phyloP scores from a whole-genome alignment of 139 green algal species.

The Monoraphidium neglectum region DNA sequence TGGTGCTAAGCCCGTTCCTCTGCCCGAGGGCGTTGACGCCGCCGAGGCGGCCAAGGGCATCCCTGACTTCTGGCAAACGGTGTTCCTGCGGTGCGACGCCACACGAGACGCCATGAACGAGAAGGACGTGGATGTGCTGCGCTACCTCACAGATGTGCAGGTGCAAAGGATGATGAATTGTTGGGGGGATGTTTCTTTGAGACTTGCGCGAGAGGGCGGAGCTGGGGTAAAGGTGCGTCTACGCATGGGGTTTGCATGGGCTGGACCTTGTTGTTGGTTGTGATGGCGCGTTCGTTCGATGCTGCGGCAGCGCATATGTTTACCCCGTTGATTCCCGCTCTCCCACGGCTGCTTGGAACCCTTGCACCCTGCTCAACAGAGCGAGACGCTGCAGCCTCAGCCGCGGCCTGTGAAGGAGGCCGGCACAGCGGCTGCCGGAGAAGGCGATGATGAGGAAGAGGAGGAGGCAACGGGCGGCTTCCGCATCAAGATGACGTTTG shows the following conservation, averaged over 20 bases:
- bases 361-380: no score
- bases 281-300: background rate
- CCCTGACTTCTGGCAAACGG: conserved; percentile 87
- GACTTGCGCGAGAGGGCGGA: background rate
- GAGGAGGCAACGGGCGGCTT: conserved; percentile 58
- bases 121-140: conserved; percentile 88
- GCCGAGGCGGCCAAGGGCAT: conserved; percentile 68
- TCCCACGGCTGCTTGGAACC: no score
- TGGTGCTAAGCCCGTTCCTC: conserved; percentile 60
- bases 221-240: background rate
- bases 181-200: background rate
- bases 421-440: no score
- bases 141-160: conserved; percentile 79
- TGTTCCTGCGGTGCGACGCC: conserved; percentile 73
- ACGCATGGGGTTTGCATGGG: background rate
- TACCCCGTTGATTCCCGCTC: no score
- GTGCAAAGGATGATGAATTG: conserved; percentile 31
- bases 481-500: conserved; percentile 72
- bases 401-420: conserved; percentile 43
- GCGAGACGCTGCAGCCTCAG: no score
- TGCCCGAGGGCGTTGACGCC: conserved; percentile 42
- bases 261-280: background rate
- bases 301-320: background rate
- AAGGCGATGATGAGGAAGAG: background rate
- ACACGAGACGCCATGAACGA: conserved; percentile 72